These are phyloP conservation scores for Geopyxis carbonaria DNA, from an alignment of 495 filamentous ascomycete species.

Conservation along the genomic window DNA sequence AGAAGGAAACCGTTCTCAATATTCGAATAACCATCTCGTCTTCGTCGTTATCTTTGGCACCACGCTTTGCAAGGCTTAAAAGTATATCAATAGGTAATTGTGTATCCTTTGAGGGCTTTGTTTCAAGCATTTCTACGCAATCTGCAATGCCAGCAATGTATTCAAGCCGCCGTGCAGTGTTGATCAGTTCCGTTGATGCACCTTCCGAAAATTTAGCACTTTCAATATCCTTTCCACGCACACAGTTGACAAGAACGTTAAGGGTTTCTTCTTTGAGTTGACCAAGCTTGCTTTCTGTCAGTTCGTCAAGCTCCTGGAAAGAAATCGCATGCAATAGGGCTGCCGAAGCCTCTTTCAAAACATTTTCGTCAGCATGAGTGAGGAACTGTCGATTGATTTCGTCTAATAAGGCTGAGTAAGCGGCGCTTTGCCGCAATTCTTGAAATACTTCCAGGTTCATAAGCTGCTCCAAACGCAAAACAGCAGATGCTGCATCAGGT, in stretches of 20 bases:
- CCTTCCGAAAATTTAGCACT: constrained; percentile 43
- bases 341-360: constrained; percentile 66
- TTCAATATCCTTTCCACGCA: constrained; percentile 47
- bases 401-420: constrained; percentile 66
- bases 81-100: constrained; percentile 47
- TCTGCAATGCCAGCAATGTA: constrained; percentile 69
- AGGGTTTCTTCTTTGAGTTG: constrained; percentile 73
- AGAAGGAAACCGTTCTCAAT: constrained; percentile 58
- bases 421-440: constrained; percentile 67
- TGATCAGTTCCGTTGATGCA: constrained; percentile 51
- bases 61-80: constrained; percentile 49
- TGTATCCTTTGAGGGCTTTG: constrained; percentile 34
- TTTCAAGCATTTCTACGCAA: constrained; percentile 55
- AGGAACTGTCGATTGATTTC: constrained; percentile 90
- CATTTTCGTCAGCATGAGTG: constrained; percentile 66
- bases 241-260: constrained; percentile 47
- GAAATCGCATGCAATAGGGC: constrained; percentile 71
- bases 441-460: constrained; percentile 79
- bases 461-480: constrained; percentile 71
- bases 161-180: constrained; percentile 66
- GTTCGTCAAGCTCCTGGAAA: constrained; percentile 73
- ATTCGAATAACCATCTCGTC: constrained; percentile 57
- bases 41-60: constrained; percentile 49
- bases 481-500: constrained; percentile 67
- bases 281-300: constrained; percentile 60